Percentiles rank a stretch among this genome's conserved stretches.
These are phyloP conservation scores for Stenogyne calaminthoides DNA, from an alignment of 305 asterid species.

Conservation along the genomic window DNA sequence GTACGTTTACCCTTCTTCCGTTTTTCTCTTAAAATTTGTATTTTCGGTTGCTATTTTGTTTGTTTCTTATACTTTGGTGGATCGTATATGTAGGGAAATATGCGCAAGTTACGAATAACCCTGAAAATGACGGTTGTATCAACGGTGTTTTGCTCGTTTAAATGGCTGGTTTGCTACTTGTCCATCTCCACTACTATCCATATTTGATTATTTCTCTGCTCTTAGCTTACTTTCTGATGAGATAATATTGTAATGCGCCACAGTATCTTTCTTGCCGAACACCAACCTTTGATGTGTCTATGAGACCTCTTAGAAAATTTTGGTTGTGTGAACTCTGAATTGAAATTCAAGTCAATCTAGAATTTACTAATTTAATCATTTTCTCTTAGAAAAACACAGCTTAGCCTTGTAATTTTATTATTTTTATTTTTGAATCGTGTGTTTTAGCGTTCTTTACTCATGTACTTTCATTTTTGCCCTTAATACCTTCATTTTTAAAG, in stretches of 20 bases:
- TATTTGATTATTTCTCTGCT: constrained; percentile 11
- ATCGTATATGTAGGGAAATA: constrained; percentile 71
- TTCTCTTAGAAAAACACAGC: not conserved
- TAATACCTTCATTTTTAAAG: not conserved
- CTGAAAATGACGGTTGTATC: constrained; percentile 95
- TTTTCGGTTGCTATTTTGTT: not conserved
- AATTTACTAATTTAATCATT: not conserved
- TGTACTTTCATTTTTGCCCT: not conserved
- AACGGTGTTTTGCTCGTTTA: constrained; percentile 90
- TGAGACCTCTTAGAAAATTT: not conserved
- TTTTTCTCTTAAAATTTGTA: not conserved
- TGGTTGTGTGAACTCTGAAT: not conserved
- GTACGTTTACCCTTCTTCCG: constrained; percentile 40
- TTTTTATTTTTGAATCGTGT: not conserved
- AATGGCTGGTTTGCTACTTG: constrained; percentile 12
- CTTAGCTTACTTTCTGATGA: not conserved
- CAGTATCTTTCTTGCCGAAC: not conserved
- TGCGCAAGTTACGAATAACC: constrained; percentile 95
- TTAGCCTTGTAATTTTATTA: not conserved
- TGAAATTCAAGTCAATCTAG: not conserved
- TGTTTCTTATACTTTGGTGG: constrained; percentile 13
- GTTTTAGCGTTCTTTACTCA: not conserved
- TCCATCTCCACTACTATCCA: not conserved
- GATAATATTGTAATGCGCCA: constrained; percentile 15
- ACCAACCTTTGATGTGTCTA: constrained; percentile 3